phyloP scores from a whole-genome alignment of 495 filamentous ascomycete genomes.

The Penicillium tannophilum region DNA sequence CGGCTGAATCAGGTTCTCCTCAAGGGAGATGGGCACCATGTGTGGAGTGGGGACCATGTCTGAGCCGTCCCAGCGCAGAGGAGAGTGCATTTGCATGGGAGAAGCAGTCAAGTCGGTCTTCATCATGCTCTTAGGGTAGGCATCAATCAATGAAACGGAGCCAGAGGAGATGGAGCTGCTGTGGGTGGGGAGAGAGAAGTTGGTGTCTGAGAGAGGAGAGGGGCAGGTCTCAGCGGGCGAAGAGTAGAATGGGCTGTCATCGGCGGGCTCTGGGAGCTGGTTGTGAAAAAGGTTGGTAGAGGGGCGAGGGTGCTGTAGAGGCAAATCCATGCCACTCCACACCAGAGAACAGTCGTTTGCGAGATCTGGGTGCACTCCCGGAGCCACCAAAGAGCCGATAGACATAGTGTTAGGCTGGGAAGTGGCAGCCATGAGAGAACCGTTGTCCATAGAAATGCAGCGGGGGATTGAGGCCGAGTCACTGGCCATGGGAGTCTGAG shows the following conservation, averaged over 20 bases:
- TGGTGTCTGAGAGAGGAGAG: conserved; percentile 44
- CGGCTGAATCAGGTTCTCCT: conserved; percentile 40
- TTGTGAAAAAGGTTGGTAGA: conserved; percentile 34
- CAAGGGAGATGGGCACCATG: conserved; percentile 38
- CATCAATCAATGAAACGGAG: conserved; percentile 37
- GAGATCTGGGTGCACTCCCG: conserved; percentile 46
- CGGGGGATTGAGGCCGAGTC: conserved; percentile 34
- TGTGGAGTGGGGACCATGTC: conserved; percentile 34
- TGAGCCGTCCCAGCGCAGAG: conserved; percentile 38
- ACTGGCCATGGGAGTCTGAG: conserved; percentile 21
- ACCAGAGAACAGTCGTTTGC: conserved; percentile 37
- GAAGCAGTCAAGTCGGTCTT: conserved; percentile 41
- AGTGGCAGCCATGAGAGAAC: conserved; percentile 31
- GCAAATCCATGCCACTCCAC: conserved; percentile 44
- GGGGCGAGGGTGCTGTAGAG: conserved; percentile 35
- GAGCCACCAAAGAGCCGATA: conserved; percentile 47
- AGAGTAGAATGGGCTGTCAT: conserved; percentile 47
- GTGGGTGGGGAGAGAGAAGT: conserved; percentile 41
- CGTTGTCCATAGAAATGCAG: conserved; percentile 30
- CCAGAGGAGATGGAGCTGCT: conserved; percentile 42
- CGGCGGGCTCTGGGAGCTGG: conserved; percentile 41
- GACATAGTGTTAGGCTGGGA: conserved; percentile 45
- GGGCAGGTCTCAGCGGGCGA: conserved; percentile 47
- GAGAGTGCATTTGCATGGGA: conserved; percentile 39
- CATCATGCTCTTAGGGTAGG: conserved; percentile 38